Percentiles rank a stretch among this genome's conserved stretches.
These are phyloP conservation scores for Powellomyces hirtus DNA, from an alignment of 192 early-diverging fungal genomes.

Conservation along the genomic window DNA sequence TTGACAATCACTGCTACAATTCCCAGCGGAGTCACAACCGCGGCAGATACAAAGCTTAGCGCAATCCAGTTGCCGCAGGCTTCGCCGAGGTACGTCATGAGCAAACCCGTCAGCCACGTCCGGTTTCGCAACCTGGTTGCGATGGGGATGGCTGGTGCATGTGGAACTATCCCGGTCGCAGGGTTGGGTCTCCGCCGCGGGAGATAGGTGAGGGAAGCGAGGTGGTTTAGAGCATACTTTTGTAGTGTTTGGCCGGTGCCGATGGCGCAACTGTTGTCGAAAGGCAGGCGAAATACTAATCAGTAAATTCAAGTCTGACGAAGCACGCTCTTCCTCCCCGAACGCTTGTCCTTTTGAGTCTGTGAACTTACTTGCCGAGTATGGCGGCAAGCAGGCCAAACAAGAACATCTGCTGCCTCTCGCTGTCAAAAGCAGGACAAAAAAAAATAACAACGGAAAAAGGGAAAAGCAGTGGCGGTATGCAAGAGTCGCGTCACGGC, in stretches of 20 bases:
- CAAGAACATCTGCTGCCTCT: too few species aligned
- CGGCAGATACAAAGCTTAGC: slow-evolving; percentile 26
- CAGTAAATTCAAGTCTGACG: too few species aligned
- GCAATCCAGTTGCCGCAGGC: slow-evolving; percentile 27
- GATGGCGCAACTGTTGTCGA: slow-evolving; percentile 12
- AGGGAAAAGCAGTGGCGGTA: too few species aligned
- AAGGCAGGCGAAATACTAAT: background rate
- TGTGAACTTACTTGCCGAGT: too few species aligned
- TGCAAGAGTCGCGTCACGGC: too few species aligned
- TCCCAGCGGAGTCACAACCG: slow-evolving; percentile 36
- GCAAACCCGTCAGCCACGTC: slow-evolving; percentile 26
- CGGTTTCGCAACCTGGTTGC: background rate
- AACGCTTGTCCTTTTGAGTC: too few species aligned
- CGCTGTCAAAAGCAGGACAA: too few species aligned
- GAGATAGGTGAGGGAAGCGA: slow-evolving; percentile 4
- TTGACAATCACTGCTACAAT: slow-evolving; percentile 30
- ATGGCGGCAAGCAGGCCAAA: too few species aligned
- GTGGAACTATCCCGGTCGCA: background rate
- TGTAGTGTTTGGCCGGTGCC: slow-evolving; percentile 36
- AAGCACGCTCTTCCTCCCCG: too few species aligned
- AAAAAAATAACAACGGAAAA: too few species aligned
- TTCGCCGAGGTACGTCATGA: slow-evolving; percentile 32
- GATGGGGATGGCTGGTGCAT: background rate
- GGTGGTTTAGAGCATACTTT: slow-evolving; percentile 28
- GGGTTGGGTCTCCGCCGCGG: slow-evolving; percentile 1